These are phyloP conservation scores for Rosa chinensis DNA, from an alignment of 306 rosid genomes.

Conservation along the genomic window DNA sequence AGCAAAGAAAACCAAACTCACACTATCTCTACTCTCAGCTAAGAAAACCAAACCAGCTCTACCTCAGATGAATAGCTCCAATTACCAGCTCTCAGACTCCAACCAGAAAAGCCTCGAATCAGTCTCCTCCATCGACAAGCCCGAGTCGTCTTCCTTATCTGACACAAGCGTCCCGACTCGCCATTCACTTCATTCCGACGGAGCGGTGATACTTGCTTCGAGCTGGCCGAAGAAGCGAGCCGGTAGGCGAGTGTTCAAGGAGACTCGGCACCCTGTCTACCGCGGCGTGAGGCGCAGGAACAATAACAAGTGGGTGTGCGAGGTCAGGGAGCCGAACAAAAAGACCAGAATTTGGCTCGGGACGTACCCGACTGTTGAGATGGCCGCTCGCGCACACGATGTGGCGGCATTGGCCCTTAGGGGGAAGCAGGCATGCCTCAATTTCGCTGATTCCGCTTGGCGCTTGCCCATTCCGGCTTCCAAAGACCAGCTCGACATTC, in stretches of 20 bases:
- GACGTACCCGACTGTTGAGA: slow-evolving; percentile 66
- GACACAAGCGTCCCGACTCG: slow-evolving; percentile 4
- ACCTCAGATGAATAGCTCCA: neutral
- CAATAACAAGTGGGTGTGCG: slow-evolving; percentile 86
- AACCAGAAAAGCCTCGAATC: neutral
- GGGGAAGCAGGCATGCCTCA: slow-evolving; percentile 66
- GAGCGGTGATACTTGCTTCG: slow-evolving; percentile 52
- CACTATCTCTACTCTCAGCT: neutral
- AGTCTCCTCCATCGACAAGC: neutral
- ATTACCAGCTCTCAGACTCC: neutral
- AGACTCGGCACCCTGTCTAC: slow-evolving; percentile 78
- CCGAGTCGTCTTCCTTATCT: slow-evolving; percentile 23
- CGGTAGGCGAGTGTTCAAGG: slow-evolving; percentile 61
- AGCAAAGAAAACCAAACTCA: neutral
- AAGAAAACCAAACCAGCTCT: neutral
- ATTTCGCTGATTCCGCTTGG: slow-evolving; percentile 71
- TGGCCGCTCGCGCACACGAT: slow-evolving; percentile 91
- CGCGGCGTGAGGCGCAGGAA: slow-evolving; percentile 69
- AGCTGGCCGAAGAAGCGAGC: slow-evolving; percentile 63
- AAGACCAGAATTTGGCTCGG: slow-evolving; percentile 81
- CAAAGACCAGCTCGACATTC: slow-evolving; percentile 42
- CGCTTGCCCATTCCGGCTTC: slow-evolving; percentile 45
- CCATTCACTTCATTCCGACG: slow-evolving; percentile 30
- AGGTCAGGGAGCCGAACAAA: slow-evolving; percentile 64
- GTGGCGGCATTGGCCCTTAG: slow-evolving; percentile 64